Evolutionary conservation across 495 filamentous ascomycete species (phyloP).

Genomic region (Hypoxylon cercidicola): DNA sequence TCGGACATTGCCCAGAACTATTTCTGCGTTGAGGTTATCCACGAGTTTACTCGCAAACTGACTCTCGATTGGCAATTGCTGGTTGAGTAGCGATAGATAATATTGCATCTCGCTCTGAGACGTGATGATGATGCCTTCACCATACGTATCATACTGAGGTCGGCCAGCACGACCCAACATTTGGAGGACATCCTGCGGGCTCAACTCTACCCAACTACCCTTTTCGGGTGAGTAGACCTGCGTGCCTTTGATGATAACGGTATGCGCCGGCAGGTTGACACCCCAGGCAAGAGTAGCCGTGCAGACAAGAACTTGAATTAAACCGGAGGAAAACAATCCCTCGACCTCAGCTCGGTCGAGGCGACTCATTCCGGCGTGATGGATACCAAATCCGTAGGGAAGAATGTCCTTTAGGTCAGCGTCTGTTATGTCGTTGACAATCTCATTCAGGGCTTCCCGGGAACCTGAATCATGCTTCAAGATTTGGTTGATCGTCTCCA

Average conservation of each 20-base stretch:
- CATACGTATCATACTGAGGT: conserved; percentile 96
- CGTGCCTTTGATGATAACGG: conserved; percentile 96
- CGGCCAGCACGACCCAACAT: conserved; percentile 98
- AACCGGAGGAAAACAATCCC: conserved; percentile 89
- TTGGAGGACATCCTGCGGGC: conserved; percentile 96
- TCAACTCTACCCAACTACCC: conserved; percentile 97
- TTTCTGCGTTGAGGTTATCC: conserved; percentile 96
- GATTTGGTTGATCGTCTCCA: conserved; percentile 96
- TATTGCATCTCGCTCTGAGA: conserved; percentile 95
- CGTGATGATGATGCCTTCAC: conserved; percentile 98
- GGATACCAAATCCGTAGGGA: conserved; percentile 96
- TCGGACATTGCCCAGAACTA: conserved; percentile 94
- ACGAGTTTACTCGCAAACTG: conserved; percentile 93
- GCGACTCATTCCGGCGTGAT: conserved; percentile 96
- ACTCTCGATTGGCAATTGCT: conserved; percentile 97
- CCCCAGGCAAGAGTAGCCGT: conserved; percentile 97
- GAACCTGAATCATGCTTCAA: conserved; percentile 93
- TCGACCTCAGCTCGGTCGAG: conserved; percentile 94
- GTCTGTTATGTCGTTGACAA: conserved; percentile 85
- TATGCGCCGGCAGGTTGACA: conserved; percentile 94
- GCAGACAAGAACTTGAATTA: conserved; percentile 94
- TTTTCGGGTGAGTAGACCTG: conserved; percentile 99
- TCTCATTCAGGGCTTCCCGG: conserved; percentile 84
- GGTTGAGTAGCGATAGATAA: conserved; percentile 94
- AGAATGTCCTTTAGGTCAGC: conserved; percentile 92